Base-by-base conservation (phyloP, 2,329 filamentous ascomycete genomes). In the Aspergillus pseudoglaucus region DNA sequence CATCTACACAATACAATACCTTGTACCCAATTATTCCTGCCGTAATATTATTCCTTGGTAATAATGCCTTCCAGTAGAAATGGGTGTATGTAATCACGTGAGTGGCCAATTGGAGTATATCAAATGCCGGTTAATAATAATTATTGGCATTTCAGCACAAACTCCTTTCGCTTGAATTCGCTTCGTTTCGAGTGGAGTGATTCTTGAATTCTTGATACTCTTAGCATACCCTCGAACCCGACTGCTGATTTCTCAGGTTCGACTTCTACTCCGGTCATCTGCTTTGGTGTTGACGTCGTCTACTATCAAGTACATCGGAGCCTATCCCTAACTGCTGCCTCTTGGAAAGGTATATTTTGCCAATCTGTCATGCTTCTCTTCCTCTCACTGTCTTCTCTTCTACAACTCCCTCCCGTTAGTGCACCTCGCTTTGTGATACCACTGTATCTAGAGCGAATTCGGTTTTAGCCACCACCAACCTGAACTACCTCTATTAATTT, bases 401-500 rank as follows among this genome's bases (percentile, higher is more conserved):
- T 27, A 39, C 45, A 44, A 50, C 42, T 52, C 55, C 48, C 41
- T 58, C 47, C 50, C 52, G 44, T 51, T 58, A 56, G 54, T 52
- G 43, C 55, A 53, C 47, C 45, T 39, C 35, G 18, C 35, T 18
- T 38, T 38, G 35, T 38, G 35, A 18, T 38, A 38, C 18, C n/a
- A 18, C 9, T 38, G n/a, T 30, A 30, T 30, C 25, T 7, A 30
- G 25, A 30, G 25, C 10, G 9, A 30, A 12, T 10, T 30, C 25
- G 25, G 25, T 12, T 30, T 30, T 30, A 30, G 25, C 25, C 9
- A 12, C 25, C 25, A 30, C 3, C 10, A 30, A 30, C 9, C 9
- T 9, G 9, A 12, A 30, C 25, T 30, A 15, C 10, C n/a, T 43
- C n/a, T 27, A 43, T 17, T 20, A 27, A 38, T 41, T 17, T 32